Evolutionary conservation across 768 basidiomycete genomes (phyloP), one percentile per base, ranked within the genome.

Genomic region (Termitomyces sp.): DNA sequence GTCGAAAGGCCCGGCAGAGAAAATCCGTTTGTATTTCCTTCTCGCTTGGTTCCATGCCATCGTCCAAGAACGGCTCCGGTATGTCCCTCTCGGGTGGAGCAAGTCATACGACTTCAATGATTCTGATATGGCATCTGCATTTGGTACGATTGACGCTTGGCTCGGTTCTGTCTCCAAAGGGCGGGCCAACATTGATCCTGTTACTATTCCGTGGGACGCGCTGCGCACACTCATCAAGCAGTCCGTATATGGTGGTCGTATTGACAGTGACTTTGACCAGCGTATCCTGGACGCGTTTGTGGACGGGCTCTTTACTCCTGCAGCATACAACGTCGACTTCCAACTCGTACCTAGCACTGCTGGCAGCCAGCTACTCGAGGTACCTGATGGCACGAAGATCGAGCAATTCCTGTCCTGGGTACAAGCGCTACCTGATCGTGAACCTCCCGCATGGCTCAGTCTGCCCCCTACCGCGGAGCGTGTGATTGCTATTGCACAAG

Each of bases 41-140:
- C 82, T 98, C 32, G 92, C 97, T 1, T 99, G 96, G 95, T 97
- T 98, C 88, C 97, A 99, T 66, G 95, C 97, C 13, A 85, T 98
- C 20, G 88, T 98, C 1, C 95, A 97, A 73, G 97, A 98, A 72
- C 92, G 97, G 60, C 78, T 98, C 13, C 91, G 96, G 43, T 99
- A 98, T 70, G 91, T 88, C 9, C 97, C 97, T 6, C 76, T 99
- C 16, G 96, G 97, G 0, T 99, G 96, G 94, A 95, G 90, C 70
- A 93, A 97, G 74, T 80, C 81, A 0, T 98, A 98, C 73, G 97
- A 98, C 70, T 98, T 98, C 84, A 99, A 99, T 72, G 95, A 98
- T 69, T 97, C 96, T 5, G 97, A 99, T 69, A 90, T 97, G 83
- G 84, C 90, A 16, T 90, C 96, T 12, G 95, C 95, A 1, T 90